Base-by-base conservation (phyloP, 768 basidiomycete species). In the Mrakia gelida region DNA sequence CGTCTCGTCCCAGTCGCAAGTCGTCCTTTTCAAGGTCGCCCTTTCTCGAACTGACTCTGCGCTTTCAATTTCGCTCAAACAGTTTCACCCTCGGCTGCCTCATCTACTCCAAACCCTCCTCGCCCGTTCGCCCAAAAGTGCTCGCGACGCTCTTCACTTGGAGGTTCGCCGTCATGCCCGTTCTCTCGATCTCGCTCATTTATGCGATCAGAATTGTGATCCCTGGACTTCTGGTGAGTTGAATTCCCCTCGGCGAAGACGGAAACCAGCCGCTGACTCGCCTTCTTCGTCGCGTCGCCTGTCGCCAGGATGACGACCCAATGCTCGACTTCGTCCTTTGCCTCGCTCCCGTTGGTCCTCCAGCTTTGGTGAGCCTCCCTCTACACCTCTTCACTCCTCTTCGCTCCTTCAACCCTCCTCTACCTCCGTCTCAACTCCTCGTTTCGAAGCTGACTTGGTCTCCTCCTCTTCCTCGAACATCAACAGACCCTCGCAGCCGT, bases 271-370 rank as follows among this genome's bases (percentile, higher is more conserved):
- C n/a, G n/a, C 26, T 76, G 28, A n/a, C 18, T 49, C 16, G 32
- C 56, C 38, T 56, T 26, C 13, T 13, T n/a, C 30, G 43, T 54
- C 41, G 15, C 45, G n/a, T 16, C 15, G 56, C 32, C 21, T 45
- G 3, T 13, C 9, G 23, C 49, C 8, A 76, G 65, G 49, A 78
- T 23, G 18, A 72, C n/a, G 78, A 79, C 49, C 62, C 67, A 7
- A 74, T 80, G 30, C 79, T 83, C 80, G 83, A 82, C 75, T 83
- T 85, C 62, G 79, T 82, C 13, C 81, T 85, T 73, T 80, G 78
- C 28, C 71, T 84, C 18, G 79, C 80, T 0, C 81, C 83, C 62
- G 82, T 83, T 34, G 84, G 84, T 0, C 84, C 84, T 8, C 83
- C 84, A 2, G 84, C 84, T 3, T 73, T 85, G n/a, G 67, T 70